Percentiles rank a stretch among this genome's conserved stretches.
Evolutionary conservation across 345 rosid species (phyloP).

Genomic region (Turritis glabra): DNA sequence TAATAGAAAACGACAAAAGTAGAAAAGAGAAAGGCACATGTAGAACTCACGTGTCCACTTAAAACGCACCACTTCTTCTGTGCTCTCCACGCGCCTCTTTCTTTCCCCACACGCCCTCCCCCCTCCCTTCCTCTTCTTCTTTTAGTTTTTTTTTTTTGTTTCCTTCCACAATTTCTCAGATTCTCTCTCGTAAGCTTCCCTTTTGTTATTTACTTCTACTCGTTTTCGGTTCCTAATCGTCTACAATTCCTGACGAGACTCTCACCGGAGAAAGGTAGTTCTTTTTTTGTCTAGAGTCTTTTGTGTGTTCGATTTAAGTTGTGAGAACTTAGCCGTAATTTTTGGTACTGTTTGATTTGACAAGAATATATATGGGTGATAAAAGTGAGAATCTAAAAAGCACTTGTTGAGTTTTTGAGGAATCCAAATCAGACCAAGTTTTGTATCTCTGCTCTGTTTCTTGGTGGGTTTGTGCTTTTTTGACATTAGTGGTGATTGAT

Average conservation of each 20-base stretch:
- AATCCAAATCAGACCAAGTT: background rate
- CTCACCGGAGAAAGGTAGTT: conserved; percentile 6
- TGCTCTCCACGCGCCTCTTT: conserved; percentile 60
- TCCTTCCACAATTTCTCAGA: background rate
- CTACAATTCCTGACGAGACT: background rate
- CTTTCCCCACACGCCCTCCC: conserved; percentile 37
- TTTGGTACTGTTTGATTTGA: conserved; percentile 27
- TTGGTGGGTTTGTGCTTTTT: background rate
- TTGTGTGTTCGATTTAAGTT: background rate
- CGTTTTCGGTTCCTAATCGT: background rate
- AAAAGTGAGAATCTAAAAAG: conserved; percentile 2
- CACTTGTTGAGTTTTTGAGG: conserved; percentile 3
- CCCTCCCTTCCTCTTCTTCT: conserved; percentile 10
- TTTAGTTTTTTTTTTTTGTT: background rate
- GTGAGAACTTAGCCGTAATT: background rate
- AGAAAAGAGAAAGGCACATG: conserved; percentile 41
- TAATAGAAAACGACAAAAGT: conserved; percentile 22
- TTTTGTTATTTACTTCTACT: background rate
- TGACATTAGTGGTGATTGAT: background rate
- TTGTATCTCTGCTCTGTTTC: background rate
- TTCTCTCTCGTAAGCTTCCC: background rate
- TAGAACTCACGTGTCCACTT: conserved; percentile 36
- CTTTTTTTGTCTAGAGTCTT: background rate
- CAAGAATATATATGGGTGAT: background rate
- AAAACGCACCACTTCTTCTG: conserved; percentile 35